phyloP scores from a whole-genome alignment of 129 eudicot genomes.

The Escallonia herrerae region DNA sequence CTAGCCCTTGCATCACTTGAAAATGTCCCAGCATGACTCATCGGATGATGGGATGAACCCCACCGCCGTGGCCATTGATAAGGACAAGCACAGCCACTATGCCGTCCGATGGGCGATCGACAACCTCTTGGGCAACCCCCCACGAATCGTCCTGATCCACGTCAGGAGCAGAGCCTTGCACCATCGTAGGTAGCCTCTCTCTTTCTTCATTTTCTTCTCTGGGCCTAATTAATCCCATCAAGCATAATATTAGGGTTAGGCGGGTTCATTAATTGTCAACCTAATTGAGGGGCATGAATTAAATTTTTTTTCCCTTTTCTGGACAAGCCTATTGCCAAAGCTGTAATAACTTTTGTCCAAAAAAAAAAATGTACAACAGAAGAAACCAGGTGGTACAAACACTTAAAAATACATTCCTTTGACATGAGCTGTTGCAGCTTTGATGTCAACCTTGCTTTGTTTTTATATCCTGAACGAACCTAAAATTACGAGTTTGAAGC shows the following conservation, averaged over 20 bases:
- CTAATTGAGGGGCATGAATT: not conserved
- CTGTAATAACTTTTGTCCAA: too few species aligned
- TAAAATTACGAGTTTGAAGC: too few species aligned
- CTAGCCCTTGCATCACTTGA: not conserved
- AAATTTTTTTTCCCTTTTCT: not conserved
- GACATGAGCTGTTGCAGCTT: too few species aligned
- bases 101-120: slow-evolving; percentile 57
- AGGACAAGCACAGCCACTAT: slow-evolving; percentile 27
- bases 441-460: too few species aligned
- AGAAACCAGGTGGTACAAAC: too few species aligned
- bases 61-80: slow-evolving; percentile 41
- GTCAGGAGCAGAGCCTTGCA: slow-evolving; percentile 18
- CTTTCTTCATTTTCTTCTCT: not conserved
- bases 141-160: slow-evolving; percentile 29
- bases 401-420: too few species aligned
- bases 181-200: slow-evolving; percentile 36
- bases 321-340: not conserved
- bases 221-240: not conserved
- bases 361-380: not conserved
- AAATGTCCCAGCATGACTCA: not conserved
- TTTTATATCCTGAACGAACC: too few species aligned
- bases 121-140: slow-evolving; percentile 13
- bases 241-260: not conserved
- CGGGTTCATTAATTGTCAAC: not conserved
- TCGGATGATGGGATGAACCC: not conserved